Base-by-base conservation (phyloP, 345 rosid genomes). In the Excoecaria cochinchinensis region DNA sequence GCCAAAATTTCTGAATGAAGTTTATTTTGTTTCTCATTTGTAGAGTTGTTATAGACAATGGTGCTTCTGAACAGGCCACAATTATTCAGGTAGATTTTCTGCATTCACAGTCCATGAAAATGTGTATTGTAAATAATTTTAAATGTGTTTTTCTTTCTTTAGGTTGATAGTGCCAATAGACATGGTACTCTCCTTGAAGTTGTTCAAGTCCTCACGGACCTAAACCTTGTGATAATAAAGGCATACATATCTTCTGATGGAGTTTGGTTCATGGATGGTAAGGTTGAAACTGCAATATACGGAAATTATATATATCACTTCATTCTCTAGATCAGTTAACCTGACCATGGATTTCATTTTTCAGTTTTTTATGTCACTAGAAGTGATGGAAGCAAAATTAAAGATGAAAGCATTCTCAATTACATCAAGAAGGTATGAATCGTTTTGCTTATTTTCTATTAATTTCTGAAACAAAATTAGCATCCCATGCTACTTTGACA, bases 201-300 rank as follows among this genome's bases (percentile, higher is more conserved):
- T 12, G 86, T 85, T 73, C 89, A 87, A 74, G 80, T 82, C 77
- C 81, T 87, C 50, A 70, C 81, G 2, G 89, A 87, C 80, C 72
- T 87, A 63, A 79, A 84, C 57, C 89, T 87, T 44, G 75, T 81
- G 40, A 78, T 85, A 60, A 82, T 85, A 25, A 85, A 85, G 73
- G 90, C 89, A 4, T 85, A 85, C 64, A 78, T 87, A 44, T 84
- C 89, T 46, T 84, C 86, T 64, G 90, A 87, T 73, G 89, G 87
- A 31, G 86, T 82, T 51, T 87, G 88, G 85, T 81, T 85, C 72
- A 87, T 85, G 90, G 90, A 87, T 75, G 90, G 90, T 87, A 80
- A 36, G 65, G 24, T 42, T 51, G 4, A 15, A 53, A 46, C 16
- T 55, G 6, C n/a, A 25, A 17, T 8, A n/a, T 22, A 69, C 8